Evolutionary conservation across 441 rosid species (phyloP), one percentile per base, ranked within the genome.

Genomic region (Flueggea neowawraea): DNA sequence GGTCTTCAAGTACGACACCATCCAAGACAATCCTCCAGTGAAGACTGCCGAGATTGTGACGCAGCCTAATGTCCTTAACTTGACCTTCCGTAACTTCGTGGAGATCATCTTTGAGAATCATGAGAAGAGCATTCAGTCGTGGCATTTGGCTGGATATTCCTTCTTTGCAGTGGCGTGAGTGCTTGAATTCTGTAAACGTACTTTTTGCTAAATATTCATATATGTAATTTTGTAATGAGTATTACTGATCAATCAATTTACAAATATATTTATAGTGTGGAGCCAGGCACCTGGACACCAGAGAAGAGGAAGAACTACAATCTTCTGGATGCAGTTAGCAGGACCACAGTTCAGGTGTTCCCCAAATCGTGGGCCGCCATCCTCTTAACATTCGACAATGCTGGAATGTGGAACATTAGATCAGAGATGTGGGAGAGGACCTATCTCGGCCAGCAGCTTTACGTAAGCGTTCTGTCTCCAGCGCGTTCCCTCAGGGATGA

Each of bases 331-430:
- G 88, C 91, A 0, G 87, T 86, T 14, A 88, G 95, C 84, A 75
- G 95, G 64, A 87, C 85, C 64, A 88, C 95, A 1, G 62, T 88
- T 15, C 94, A 87, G 66, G 94, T 87, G 9, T 87, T 54, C 81
- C 94, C 91, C 0, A 75, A 85, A 12, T 81, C 84, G 0, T 85
- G 94, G 94, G 81, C 94, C 0, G 94, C 94, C 14, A 80, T 85
- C 44, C 54, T 85, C 5, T 53, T 87, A 69, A 80, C 94, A 2
- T 81, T 87, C 66, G 94, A 87, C 84, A 87, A 87, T 7, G 80
- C 83, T 3, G 95, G 95, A 41, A 85, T 88, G 95, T 88, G 95
- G 95, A 88, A 84, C 78, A 28, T 88, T 28, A 79, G 88, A 65
- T 85, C 95, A 2, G 88, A 88, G 68, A 68, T 70, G 52, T 67